Conservation (phyloP, 2,329 filamentous ascomycete species). For the Cladosporium sphaerospermum region DNA sequence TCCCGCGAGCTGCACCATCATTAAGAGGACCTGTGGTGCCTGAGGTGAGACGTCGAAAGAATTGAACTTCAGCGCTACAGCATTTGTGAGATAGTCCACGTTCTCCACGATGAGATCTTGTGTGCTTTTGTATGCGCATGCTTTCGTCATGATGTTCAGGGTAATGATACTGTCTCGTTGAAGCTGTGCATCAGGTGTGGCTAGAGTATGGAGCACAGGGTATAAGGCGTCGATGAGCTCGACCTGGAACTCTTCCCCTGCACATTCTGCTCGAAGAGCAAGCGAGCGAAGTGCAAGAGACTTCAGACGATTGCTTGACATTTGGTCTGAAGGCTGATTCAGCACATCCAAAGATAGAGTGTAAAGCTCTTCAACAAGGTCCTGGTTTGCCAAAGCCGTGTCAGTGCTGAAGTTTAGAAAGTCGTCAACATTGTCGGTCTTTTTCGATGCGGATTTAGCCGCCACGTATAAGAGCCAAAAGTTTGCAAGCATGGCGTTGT, state of each 20-base stretch:
- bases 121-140: slow-evolving; percentile 69
- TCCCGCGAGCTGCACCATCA: slow-evolving; percentile 89
- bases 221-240: slow-evolving; percentile 91
- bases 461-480: slow-evolving; percentile 77
- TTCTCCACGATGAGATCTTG: slow-evolving; percentile 81
- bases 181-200: slow-evolving; percentile 60
- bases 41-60: slow-evolving; percentile 88
- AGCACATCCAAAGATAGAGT: slow-evolving; percentile 60
- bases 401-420: slow-evolving; percentile 52
- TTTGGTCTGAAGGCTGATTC: slow-evolving; percentile 32
- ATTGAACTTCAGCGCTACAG: slow-evolving; percentile 80
- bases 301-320: neutral
- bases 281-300: slow-evolving; percentile 70
- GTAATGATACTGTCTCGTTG: slow-evolving; percentile 77
- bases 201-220: slow-evolving; percentile 81
- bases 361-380: slow-evolving; percentile 58
- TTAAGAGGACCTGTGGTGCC: slow-evolving; percentile 79
- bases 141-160: slow-evolving; percentile 69
- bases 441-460: slow-evolving; percentile 51
- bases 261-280: slow-evolving; percentile 64
- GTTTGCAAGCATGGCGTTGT: slow-evolving; percentile 58
- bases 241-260: slow-evolving; percentile 63
- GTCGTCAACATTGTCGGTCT: slow-evolving; percentile 54
- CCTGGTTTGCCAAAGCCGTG: neutral
- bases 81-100: slow-evolving; percentile 93